These are phyloP conservation scores for Gamarada debralockiae DNA, from an alignment of 495 filamentous ascomycete species.

Conservation along the genomic window DNA sequence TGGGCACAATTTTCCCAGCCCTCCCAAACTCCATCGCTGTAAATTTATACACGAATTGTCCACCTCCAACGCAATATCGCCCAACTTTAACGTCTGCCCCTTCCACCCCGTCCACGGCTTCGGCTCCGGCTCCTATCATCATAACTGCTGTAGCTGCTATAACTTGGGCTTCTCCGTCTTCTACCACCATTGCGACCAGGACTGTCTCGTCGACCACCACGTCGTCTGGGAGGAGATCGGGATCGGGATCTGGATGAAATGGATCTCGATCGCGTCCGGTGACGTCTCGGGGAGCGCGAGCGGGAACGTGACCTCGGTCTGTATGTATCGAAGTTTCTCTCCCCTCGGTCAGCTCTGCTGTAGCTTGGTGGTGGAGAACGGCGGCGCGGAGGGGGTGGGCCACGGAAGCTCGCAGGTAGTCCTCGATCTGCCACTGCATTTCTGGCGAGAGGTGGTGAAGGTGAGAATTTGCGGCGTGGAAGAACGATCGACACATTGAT, in stretches of 20 bases:
- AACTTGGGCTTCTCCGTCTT: constrained; percentile 50
- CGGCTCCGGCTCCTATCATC: constrained; percentile 37
- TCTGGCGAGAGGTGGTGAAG: constrained; percentile 43
- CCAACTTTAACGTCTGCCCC: constrained; percentile 26
- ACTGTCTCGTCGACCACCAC: constrained; percentile 33
- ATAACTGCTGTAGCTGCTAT: constrained; percentile 56
- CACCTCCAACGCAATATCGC: neutral
- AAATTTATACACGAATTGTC: neutral
- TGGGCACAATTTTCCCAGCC: neutral
- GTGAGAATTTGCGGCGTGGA: constrained; percentile 66
- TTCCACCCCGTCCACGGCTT: constrained; percentile 33
- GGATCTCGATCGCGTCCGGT: constrained; percentile 38
- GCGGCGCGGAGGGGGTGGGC: constrained; percentile 34
- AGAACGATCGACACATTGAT: constrained; percentile 93
- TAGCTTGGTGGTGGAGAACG: constrained; percentile 35
- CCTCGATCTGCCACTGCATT: constrained; percentile 43
- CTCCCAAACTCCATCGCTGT: constrained; percentile 18
- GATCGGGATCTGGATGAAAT: constrained; percentile 51
- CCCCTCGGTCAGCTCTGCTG: constrained; percentile 28
- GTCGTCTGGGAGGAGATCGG: constrained; percentile 47
- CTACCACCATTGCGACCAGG: constrained; percentile 33
- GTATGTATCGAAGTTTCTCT: constrained; percentile 48
- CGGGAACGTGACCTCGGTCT: constrained; percentile 45
- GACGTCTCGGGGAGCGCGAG: constrained; percentile 40
- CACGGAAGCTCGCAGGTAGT: constrained; percentile 17